phyloP scores from a whole-genome alignment of 2,329 filamentous ascomycete genomes.

The Arthroderma sp. region DNA sequence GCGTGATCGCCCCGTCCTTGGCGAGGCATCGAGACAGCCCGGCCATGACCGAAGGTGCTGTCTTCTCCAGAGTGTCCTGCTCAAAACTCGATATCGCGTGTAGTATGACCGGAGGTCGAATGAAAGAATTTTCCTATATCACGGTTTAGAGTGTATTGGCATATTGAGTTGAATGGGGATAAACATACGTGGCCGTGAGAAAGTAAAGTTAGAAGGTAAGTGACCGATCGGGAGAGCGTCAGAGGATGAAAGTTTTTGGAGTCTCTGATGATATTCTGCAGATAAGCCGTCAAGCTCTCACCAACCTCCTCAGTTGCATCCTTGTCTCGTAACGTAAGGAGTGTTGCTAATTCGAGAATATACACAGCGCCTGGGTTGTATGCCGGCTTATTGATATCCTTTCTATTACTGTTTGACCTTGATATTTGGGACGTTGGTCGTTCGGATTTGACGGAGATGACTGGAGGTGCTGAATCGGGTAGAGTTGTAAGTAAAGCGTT shows the following conservation, averaged over 20 bases:
- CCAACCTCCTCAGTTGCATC: conserved; percentile 61
- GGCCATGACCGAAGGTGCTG: conserved; percentile 61
- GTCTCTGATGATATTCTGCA: conserved; percentile 74
- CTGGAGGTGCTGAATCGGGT: conserved; percentile 67
- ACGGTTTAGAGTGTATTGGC: background rate
- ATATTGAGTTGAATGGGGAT: conserved; percentile 1
- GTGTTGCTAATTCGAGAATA: conserved; percentile 78
- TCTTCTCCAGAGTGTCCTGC: conserved; percentile 60
- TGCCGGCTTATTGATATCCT: conserved; percentile 41
- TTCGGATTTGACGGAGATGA: conserved; percentile 86
- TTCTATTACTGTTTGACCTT: conserved; percentile 46
- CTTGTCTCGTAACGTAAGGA: conserved; percentile 62
- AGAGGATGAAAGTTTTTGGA: conserved; percentile 66
- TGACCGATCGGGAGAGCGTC: conserved; percentile 69
- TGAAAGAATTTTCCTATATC: conserved; percentile 67
- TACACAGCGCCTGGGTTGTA: conserved; percentile 86
- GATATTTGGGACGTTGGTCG: conserved; percentile 48
- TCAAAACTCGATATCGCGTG: conserved; percentile 84
- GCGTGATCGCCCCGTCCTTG: conserved; percentile 62
- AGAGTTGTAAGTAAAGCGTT: conserved; percentile 65
- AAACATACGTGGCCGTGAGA: conserved; percentile 67
- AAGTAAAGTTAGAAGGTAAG: conserved; percentile 72
- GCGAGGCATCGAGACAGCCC: conserved; percentile 71
- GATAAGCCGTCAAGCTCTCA: conserved; percentile 61
- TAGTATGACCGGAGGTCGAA: conserved; percentile 79